Evolutionary conservation across 1,284 basidiomycete species (phyloP).

Genomic region (Boletus hoseneyae): DNA sequence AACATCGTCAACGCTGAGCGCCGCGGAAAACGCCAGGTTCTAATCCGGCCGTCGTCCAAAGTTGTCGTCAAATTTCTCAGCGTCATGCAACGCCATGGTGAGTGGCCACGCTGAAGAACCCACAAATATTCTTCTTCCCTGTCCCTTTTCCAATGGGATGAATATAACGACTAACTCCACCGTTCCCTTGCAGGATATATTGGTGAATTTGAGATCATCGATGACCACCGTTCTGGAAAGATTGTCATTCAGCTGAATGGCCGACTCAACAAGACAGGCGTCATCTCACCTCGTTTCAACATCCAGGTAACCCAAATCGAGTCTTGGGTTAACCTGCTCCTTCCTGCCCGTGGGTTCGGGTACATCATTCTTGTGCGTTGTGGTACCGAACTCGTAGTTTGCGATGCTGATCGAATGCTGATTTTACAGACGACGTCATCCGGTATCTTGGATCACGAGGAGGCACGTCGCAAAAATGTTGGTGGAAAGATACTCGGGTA

Average conservation of each 20-base stretch:
- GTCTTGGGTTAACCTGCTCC: constrained; percentile 90
- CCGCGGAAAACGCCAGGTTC: constrained; percentile 96
- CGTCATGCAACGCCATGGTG: constrained; percentile 97
- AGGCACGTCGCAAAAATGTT: constrained; percentile 98
- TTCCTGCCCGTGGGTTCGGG: constrained; percentile 95
- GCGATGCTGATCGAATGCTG: constrained; percentile 2
- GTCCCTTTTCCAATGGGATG: too few species aligned
- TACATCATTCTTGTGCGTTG: constrained; percentile 84
- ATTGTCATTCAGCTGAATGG: constrained; percentile 99
- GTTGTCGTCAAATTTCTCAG: constrained; percentile 94
- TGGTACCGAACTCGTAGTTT: neutral
- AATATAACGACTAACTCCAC: neutral
- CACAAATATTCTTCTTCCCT: too few species aligned
- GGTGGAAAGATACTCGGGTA: constrained; percentile 89
- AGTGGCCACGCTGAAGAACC: constrained; percentile 36
- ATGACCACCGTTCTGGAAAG: constrained; percentile 99
- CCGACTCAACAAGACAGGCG: constrained; percentile 97
- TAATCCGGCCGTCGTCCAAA: constrained; percentile 93
- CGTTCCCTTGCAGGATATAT: constrained; percentile 76
- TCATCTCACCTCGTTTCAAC: constrained; percentile 99
- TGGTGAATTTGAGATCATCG: constrained; percentile 98
- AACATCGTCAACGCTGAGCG: constrained; percentile 99
- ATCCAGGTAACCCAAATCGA: constrained; percentile 92
- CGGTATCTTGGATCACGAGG: constrained; percentile 99
- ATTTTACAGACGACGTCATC: constrained; percentile 84